phyloP scores from a whole-genome alignment of 2,329 filamentous ascomycete species.

The Fusarium sp. region DNA sequence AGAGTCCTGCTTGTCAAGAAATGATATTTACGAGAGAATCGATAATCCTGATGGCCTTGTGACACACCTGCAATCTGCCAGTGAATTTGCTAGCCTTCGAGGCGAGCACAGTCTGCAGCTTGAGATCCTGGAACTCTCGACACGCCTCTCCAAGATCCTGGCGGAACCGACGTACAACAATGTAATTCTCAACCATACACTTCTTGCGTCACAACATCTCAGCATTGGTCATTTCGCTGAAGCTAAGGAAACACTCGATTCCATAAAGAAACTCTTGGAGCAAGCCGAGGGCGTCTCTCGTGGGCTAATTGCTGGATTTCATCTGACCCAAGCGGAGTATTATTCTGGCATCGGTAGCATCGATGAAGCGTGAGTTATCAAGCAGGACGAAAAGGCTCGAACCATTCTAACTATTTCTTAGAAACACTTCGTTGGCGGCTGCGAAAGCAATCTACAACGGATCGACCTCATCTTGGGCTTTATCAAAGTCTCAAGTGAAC shows the following conservation, averaged over 20 bases:
- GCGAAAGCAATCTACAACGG: constrained; percentile 56
- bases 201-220: constrained; percentile 66
- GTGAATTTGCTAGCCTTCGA: constrained; percentile 65
- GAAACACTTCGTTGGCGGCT: constrained; percentile 53
- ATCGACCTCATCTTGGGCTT: constrained; percentile 52
- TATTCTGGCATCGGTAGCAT: constrained; percentile 75
- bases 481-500: constrained; percentile 53
- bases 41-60: constrained; percentile 65
- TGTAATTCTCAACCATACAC: constrained; percentile 61
- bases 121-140: constrained; percentile 62
- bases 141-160: constrained; percentile 56
- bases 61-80: constrained; percentile 63
- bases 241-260: constrained; percentile 67
- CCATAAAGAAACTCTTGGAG: constrained; percentile 65
- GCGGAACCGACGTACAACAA: constrained; percentile 54
- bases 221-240: constrained; percentile 65
- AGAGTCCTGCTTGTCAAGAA: constrained; percentile 55
- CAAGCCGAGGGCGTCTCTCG: constrained; percentile 55
- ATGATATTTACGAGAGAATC: constrained; percentile 60
- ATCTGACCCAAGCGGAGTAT: constrained; percentile 82
- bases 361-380: constrained; percentile 66
- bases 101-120: constrained; percentile 64
- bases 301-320: constrained; percentile 65
- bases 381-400: not conserved
- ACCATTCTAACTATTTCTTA: constrained; percentile 38